Percentiles rank a stretch among this genome's conserved stretches.
phyloP scores from a whole-genome alignment of 2,329 filamentous ascomycete genomes.

The Colletotrichum sublineola region DNA sequence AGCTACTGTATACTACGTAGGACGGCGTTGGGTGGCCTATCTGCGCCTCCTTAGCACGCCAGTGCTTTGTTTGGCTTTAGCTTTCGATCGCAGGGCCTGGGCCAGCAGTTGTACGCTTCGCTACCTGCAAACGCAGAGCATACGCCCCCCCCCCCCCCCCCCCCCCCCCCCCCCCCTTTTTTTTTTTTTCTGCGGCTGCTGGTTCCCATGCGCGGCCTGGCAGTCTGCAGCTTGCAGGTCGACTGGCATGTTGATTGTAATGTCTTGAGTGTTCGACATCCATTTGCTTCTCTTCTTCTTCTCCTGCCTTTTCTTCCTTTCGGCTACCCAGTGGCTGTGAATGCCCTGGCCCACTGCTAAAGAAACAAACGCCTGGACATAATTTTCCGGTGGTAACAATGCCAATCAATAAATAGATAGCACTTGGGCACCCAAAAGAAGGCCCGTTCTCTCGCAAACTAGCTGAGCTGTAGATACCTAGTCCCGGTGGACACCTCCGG shows the following conservation, averaged over 20 bases:
- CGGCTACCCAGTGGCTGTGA: not conserved
- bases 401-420: not conserved
- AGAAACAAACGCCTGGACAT: not conserved
- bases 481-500: slow-evolving; percentile 32
- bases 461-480: not conserved
- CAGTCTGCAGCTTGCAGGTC: slow-evolving; percentile 26
- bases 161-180: too few relatives aligned
- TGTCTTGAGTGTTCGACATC: not conserved
- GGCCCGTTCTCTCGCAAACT: slow-evolving; percentile 22
- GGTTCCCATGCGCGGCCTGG: slow-evolving; percentile 9
- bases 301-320: not conserved
- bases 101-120: not conserved
- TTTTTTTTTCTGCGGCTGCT: not conserved
- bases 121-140: not conserved
- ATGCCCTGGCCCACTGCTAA: not conserved
- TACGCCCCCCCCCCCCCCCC: too few relatives aligned
- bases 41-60: slow-evolving; percentile 36
- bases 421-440: slow-evolving; percentile 1
- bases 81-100: slow-evolving; percentile 7
- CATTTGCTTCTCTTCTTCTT: not conserved
- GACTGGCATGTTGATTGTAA: not conserved
- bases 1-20: slow-evolving; percentile 39
- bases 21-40: slow-evolving; percentile 17
- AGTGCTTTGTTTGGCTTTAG: slow-evolving; percentile 35
- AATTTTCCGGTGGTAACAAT: slow-evolving; percentile 9